Percentiles rank a stretch among this genome's conserved stretches.
phyloP scores from a whole-genome alignment of 305 asterid genomes.

The Withania somnifera region DNA sequence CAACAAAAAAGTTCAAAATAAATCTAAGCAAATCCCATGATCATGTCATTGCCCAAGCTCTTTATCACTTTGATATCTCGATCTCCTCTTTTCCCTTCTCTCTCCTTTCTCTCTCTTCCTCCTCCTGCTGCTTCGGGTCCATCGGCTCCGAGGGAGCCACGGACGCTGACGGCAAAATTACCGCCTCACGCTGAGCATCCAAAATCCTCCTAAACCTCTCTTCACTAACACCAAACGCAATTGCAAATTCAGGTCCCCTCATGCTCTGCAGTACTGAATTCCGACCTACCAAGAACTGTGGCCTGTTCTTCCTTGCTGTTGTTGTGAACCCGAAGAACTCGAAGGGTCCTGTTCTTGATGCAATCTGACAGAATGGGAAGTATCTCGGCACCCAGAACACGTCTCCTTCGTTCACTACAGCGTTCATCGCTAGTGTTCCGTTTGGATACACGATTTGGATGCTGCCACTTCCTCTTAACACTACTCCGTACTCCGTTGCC shows the following conservation, averaged over 20 bases:
- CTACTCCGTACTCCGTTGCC: conserved; percentile 66
- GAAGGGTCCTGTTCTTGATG: conserved; percentile 58
- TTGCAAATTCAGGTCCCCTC: conserved; percentile 62
- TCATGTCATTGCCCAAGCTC: conserved; percentile 33
- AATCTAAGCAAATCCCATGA: conserved; percentile 27
- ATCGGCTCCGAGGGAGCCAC: conserved; percentile 25
- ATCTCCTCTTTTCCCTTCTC: neutral
- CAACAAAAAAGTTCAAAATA: neutral
- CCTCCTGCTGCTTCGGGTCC: neutral
- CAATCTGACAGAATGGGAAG: conserved; percentile 86
- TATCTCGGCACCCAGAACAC: conserved; percentile 70
- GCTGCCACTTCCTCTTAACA: conserved; percentile 48
- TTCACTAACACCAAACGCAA: conserved; percentile 51
- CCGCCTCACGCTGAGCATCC: conserved; percentile 40
- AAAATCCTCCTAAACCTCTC: conserved; percentile 26
- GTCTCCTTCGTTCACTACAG: conserved; percentile 54
- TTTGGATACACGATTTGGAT: conserved; percentile 66
- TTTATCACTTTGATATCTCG: conserved; percentile 13
- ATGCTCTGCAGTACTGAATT: conserved; percentile 41
- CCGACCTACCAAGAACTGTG: conserved; percentile 68
- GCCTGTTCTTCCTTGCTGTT: conserved; percentile 48
- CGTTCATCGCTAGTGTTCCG: conserved; percentile 75
- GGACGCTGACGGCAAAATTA: conserved; percentile 47
- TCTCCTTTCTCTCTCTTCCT: neutral
- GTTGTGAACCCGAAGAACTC: conserved; percentile 91